Evolutionary conservation across 768 basidiomycete genomes (phyloP).

Genomic region (Mycena vitilis): DNA sequence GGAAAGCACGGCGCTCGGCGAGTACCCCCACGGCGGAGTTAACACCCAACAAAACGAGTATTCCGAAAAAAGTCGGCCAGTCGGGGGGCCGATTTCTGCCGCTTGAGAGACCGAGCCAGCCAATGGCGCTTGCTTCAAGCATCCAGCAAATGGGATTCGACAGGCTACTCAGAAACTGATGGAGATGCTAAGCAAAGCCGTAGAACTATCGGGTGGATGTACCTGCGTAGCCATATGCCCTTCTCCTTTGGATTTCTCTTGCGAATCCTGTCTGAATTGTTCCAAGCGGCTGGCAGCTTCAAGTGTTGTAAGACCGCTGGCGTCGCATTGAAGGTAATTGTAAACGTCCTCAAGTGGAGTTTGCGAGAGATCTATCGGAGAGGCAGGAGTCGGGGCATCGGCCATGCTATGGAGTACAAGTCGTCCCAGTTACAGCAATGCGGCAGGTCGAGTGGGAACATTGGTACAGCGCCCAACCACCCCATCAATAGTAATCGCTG

Average conservation of each 20-base stretch:
- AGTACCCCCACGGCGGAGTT: constrained; percentile 98
- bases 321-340: constrained; percentile 90
- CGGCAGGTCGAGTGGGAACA: too few relatives aligned
- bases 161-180: constrained; percentile 92
- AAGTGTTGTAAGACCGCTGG: constrained; percentile 76
- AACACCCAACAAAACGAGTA: constrained; percentile 87
- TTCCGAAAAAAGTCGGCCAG: constrained; percentile 97
- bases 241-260: constrained; percentile 81
- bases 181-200: background rate
- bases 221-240: constrained; percentile 91
- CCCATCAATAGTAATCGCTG: too few relatives aligned
- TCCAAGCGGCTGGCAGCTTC: constrained; percentile 88
- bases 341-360: constrained; percentile 96
- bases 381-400: too few relatives aligned
- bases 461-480: too few relatives aligned
- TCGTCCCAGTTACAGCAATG: too few relatives aligned
- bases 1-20: constrained; percentile 95
- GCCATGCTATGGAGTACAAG: too few relatives aligned
- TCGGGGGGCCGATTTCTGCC: constrained; percentile 87
- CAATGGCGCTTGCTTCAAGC: constrained; percentile 94
- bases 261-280: constrained; percentile 90
- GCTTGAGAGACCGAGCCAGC: constrained; percentile 95
- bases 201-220: background rate
- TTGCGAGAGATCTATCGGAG: constrained; percentile 84
- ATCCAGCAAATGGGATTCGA: constrained; percentile 99